These are phyloP conservation scores for Loxodes magnus DNA, from an alignment of 73 alveolate species.

Conservation along the genomic window DNA sequence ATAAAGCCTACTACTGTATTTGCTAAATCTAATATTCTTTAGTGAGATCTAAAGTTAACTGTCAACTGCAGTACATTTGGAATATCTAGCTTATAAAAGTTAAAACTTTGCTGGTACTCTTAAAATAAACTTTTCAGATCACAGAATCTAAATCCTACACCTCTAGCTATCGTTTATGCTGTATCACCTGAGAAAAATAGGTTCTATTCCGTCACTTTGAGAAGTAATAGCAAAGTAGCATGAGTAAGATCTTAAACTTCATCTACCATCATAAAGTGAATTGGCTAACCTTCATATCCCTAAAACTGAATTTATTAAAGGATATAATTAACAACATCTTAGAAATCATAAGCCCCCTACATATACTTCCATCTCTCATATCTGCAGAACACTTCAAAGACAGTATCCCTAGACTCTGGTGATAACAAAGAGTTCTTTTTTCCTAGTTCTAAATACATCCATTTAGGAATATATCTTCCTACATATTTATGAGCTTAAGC, in stretches of 20 bases:
- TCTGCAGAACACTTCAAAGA: conserved; percentile 31
- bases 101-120: background rate
- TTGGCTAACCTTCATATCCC: conserved; percentile 11
- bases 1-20: conserved; percentile 17
- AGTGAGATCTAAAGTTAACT: conserved; percentile 29
- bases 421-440: conserved; percentile 20
- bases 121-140: conserved; percentile 36
- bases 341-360: conserved; percentile 46
- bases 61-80: conserved; percentile 42
- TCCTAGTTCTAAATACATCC: background rate
- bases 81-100: conserved; percentile 3
- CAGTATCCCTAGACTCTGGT: conserved; percentile 11
- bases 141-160: conserved; percentile 60
- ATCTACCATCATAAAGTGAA: conserved; percentile 59
- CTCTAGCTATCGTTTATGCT: conserved; percentile 75
- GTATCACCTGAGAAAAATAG: conserved; percentile 71
- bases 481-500: conserved; percentile 5
- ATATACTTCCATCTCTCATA: conserved; percentile 62
- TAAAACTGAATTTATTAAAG: conserved; percentile 5
- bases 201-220: conserved; percentile 21
- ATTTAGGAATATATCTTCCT: background rate
- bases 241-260: conserved; percentile 70
- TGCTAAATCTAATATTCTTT: conserved; percentile 16
- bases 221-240: conserved; percentile 24
- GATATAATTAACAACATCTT: conserved; percentile 55